These are phyloP conservation scores for Mucor lusitanicus DNA, from an alignment of 371 early-diverging fungal genomes.

Conservation along the genomic window DNA sequence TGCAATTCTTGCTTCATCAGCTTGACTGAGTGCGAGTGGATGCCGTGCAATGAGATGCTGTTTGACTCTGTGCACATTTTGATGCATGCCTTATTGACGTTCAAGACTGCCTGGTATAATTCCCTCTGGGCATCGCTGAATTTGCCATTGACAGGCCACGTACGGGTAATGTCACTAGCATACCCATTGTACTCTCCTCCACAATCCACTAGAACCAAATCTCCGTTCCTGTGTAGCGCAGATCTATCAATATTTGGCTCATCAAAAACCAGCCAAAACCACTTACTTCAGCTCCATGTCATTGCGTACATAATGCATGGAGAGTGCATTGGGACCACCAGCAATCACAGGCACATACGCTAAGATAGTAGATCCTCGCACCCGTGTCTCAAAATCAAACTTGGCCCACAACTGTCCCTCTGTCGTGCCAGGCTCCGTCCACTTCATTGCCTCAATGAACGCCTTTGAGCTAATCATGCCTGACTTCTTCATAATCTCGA, in stretches of 20 bases:
- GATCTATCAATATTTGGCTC: neutral
- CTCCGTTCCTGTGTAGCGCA: constrained; percentile 62
- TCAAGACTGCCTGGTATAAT: constrained; percentile 85
- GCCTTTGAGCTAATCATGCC: constrained; percentile 79
- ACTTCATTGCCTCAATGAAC: constrained; percentile 74
- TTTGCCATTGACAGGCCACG: constrained; percentile 92
- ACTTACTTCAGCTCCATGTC: constrained; percentile 63
- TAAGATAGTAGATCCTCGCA: constrained; percentile 72
- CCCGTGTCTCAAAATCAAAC: constrained; percentile 76
- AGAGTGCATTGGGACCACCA: constrained; percentile 86
- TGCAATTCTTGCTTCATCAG: constrained; percentile 66
- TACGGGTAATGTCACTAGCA: constrained; percentile 91
- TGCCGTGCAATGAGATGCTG: constrained; percentile 75
- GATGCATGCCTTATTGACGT: constrained; percentile 85
- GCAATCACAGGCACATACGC: constrained; percentile 98
- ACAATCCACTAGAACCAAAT: constrained; percentile 89
- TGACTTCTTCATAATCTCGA: constrained; percentile 77
- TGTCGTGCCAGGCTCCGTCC: constrained; percentile 67
- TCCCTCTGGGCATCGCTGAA: constrained; percentile 81
- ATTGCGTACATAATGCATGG: constrained; percentile 94
- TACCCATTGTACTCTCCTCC: constrained; percentile 91
- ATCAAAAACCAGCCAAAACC: neutral
- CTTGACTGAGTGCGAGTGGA: constrained; percentile 74
- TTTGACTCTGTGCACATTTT: constrained; percentile 75
- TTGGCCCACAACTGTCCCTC: constrained; percentile 82